Conservation (phyloP, 306 rosid genomes). For the Corylus heterophylla region DNA sequence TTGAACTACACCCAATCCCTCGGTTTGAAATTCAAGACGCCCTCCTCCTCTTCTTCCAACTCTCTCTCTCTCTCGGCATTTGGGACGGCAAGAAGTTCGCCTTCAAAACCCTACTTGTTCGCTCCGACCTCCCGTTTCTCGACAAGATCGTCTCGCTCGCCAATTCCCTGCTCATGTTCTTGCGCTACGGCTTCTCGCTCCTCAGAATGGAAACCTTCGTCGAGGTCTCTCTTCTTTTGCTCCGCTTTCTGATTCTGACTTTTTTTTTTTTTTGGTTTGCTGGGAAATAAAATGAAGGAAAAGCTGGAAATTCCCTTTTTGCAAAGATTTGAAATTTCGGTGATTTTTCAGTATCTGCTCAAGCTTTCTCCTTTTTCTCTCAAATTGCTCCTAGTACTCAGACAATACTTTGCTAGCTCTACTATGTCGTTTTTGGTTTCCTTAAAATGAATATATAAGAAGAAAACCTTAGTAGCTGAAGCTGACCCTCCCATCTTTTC, state of each 20-base stretch:
- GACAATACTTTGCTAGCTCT: neutral
- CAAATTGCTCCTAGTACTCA: neutral
- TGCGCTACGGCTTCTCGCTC: slow-evolving; percentile 85
- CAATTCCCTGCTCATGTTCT: slow-evolving; percentile 52
- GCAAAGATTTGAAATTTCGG: neutral
- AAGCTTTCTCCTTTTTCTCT: neutral
- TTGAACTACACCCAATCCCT: slow-evolving; percentile 54
- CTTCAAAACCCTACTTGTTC: slow-evolving; percentile 55
- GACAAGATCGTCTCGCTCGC: slow-evolving; percentile 49
- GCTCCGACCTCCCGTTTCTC: slow-evolving; percentile 40
- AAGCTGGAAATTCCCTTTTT: neutral
- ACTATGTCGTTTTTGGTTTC: neutral
- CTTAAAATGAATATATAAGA: neutral
- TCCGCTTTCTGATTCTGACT: neutral
- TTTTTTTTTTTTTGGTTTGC: neutral
- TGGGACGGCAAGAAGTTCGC: slow-evolving; percentile 79
- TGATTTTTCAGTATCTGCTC: neutral
- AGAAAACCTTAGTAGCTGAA: neutral
- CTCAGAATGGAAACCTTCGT: slow-evolving; percentile 65
- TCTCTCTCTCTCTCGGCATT: slow-evolving; percentile 56
- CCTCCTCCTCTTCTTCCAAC: slow-evolving; percentile 32
- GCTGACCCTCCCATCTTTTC: neutral
- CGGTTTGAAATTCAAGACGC: slow-evolving; percentile 49
- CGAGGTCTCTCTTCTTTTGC: slow-evolving; percentile 40
- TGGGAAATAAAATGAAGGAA: neutral